Conservation (phyloP, 306 rosid genomes). For the Medicago lupulina region DNA sequence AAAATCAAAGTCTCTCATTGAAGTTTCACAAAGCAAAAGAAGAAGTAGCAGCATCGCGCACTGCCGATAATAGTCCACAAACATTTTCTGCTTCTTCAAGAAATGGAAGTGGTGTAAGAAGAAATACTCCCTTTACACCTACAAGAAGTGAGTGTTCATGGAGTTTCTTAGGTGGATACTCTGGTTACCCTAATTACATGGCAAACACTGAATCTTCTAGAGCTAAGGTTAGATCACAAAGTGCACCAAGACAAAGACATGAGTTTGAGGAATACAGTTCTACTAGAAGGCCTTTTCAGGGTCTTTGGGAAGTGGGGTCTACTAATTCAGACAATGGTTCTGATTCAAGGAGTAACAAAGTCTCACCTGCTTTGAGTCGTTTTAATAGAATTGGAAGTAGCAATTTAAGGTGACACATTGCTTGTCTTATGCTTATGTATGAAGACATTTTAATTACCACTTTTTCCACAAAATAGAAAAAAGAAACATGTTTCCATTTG, state of each 20-base stretch:
- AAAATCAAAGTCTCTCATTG: constrained; percentile 47
- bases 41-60: constrained; percentile 50
- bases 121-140: constrained; percentile 64
- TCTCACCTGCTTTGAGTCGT: constrained; percentile 45
- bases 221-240: constrained; percentile 93
- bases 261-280: constrained; percentile 66
- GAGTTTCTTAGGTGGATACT: constrained; percentile 65
- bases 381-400: constrained; percentile 56
- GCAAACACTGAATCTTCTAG: constrained; percentile 80
- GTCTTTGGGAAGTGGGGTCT: constrained; percentile 56
- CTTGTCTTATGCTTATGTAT: constrained; percentile 16
- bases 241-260: constrained; percentile 88
- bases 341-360: constrained; percentile 49
- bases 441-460: background rate
- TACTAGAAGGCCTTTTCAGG: constrained; percentile 48
- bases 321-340: constrained; percentile 54
- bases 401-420: constrained; percentile 61
- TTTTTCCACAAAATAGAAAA: constrained; percentile 12
- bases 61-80: constrained; percentile 74
- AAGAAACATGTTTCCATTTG: background rate
- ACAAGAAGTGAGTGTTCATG: constrained; percentile 77
- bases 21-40: constrained; percentile 58
- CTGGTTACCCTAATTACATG: constrained; percentile 86
- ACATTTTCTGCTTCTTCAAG: constrained; percentile 65
- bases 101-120: constrained; percentile 62